Base-by-base conservation (phyloP, 164 flowering plant genomes). In the Umbellularia californica region DNA sequence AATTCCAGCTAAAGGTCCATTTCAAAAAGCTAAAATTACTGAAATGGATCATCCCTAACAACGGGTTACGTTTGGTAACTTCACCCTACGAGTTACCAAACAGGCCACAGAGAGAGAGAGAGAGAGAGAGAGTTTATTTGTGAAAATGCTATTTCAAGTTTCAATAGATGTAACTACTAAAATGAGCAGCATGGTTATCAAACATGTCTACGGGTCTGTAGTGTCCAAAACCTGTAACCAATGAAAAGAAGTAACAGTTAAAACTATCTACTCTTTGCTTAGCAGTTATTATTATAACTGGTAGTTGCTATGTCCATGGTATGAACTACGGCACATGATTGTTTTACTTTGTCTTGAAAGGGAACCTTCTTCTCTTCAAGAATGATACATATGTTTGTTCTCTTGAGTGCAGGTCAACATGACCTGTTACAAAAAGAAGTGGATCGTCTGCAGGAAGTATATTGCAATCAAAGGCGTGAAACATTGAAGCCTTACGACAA, bases 341-440 rank as follows among this genome's bases (percentile, higher is more conserved):
- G 47, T 41, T 41, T 41, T 55, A 55, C n/a, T 55, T 55, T 17
- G 20, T 55, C 13, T 55, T 0, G 60, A 14, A 12, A 64, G 27
- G 24, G 15, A 24, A 64, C 28, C 28, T 15, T 64, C 17, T 64
- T 25, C 67, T 55, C 60, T 22, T 3, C 15, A 25, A 15, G 28
- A 64, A 10, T 23, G 25, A 64, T 64, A 23, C 4, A 9, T 25
- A 24, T n/a, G 4, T 24, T 25, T 64, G 27, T 64, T 64, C 30
- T 33, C 27, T 35, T 10, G 19, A 33, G 27, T 72, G 67, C 74
- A 72, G 74, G 52, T 62, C 74, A 72, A 23, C 62, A 72, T 72
- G 74, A 72, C 60, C 67, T 72, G 15, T 62, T 72, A 24, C n/a
- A 52, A 15, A 60, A 72, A n/a, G 74, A 72, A 72, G 68, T 72